Conservation (phyloP, 257 asterid species). For the Hygrophila difformis region DNA sequence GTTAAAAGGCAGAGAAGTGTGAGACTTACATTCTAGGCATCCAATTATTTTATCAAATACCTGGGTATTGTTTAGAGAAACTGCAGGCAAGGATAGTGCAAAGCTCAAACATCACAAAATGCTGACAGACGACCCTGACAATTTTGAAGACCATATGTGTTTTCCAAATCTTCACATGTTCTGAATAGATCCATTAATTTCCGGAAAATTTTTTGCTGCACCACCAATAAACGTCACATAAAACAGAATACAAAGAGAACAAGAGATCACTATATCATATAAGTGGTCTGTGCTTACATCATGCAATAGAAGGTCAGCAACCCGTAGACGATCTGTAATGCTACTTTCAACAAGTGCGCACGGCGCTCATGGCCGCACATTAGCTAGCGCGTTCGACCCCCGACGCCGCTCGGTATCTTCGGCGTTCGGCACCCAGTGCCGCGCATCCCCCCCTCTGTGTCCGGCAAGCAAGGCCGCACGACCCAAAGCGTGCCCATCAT, state of each 20-base stretch:
- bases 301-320: conserved; percentile 66
- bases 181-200: conserved; percentile 78
- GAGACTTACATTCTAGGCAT: conserved; percentile 81
- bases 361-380: too few relatives aligned
- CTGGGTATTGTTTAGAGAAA: conserved; percentile 70
- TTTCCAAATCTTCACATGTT: conserved; percentile 77
- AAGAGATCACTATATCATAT: neutral
- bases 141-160: conserved; percentile 73
- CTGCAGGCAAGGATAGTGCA: conserved; percentile 37
- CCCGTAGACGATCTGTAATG: conserved; percentile 69
- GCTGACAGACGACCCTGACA: conserved; percentile 80
- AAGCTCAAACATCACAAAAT: neutral
- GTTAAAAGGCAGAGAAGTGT: neutral
- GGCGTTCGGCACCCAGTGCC: too few relatives aligned
- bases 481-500: too few relatives aligned
- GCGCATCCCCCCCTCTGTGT: too few relatives aligned
- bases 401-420: too few relatives aligned
- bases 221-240: conserved; percentile 15
- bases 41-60: conserved; percentile 91
- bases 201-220: conserved; percentile 74
- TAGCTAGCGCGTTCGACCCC: too few relatives aligned
- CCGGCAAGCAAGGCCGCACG: too few relatives aligned
- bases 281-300: conserved; percentile 44
- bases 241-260: conserved; percentile 5
- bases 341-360: conserved; percentile 84